A percentile compares a stretch with the other conserved stretches of the same genome.
These are phyloP conservation scores for Moringa oleifera DNA, from an alignment of 345 rosid genomes.

Conservation along the genomic window DNA sequence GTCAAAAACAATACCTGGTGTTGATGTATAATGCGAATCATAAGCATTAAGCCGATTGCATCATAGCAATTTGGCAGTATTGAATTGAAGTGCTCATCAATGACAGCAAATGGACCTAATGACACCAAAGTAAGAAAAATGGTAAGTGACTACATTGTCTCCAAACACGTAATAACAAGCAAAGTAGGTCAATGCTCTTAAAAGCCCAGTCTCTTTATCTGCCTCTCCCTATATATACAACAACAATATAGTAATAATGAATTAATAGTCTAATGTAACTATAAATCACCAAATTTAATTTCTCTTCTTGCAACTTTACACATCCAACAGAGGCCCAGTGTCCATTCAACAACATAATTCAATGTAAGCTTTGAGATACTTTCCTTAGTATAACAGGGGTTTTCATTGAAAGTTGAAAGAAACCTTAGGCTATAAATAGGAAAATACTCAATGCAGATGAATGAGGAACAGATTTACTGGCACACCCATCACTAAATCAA, in stretches of 20 bases:
- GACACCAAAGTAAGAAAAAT: slow-evolving; percentile 11
- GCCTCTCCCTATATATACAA: not conserved
- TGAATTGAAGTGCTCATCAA: slow-evolving; percentile 86
- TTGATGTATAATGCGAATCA: slow-evolving; percentile 93
- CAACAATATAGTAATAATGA: no score
- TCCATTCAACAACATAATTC: not conserved
- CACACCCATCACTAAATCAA: no score
- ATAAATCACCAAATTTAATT: not conserved
- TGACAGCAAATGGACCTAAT: slow-evolving; percentile 95
- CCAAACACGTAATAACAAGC: not conserved
- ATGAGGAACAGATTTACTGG: not conserved
- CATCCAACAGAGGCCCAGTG: no score
- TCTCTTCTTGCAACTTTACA: not conserved
- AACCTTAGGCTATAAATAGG: no score
- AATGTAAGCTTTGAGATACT: not conserved
- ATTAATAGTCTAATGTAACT: no score
- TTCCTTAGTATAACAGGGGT: no score
- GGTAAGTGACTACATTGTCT: slow-evolving; percentile 3
- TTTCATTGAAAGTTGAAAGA: no score
- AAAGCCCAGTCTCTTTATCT: not conserved
- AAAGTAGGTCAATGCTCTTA: not conserved
- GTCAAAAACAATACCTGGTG: slow-evolving; percentile 60
- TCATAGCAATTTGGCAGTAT: slow-evolving; percentile 87
- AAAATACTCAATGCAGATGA: no score
- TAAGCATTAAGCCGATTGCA: slow-evolving; percentile 96